Conservation (phyloP, 164 flowering plant genomes). For the Vitis riparia region DNA sequence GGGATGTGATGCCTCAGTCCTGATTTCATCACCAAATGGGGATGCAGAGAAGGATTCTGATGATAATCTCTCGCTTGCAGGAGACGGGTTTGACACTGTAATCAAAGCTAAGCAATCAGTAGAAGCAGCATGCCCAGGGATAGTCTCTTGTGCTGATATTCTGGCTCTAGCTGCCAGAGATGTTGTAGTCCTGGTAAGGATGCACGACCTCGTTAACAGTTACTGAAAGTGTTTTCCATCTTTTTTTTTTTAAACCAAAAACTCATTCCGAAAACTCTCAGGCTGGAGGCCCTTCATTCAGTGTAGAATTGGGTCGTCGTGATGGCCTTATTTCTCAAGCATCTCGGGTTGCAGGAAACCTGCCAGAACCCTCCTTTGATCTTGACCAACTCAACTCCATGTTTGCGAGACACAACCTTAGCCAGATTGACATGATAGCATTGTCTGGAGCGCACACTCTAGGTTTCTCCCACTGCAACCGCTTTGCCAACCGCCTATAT, state of each 20-base stretch:
- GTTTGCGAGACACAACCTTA: constrained; percentile 49
- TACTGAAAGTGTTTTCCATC: no score
- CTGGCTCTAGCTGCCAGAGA: constrained; percentile 75
- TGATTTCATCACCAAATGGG: constrained; percentile 59
- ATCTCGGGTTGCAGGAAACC: constrained; percentile 53
- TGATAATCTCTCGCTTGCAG: constrained; percentile 70
- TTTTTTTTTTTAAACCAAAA: neutral
- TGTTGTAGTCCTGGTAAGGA: constrained; percentile 58
- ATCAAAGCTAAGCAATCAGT: constrained; percentile 69
- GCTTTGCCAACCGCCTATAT: constrained; percentile 62
- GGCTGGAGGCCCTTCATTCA: constrained; percentile 69
- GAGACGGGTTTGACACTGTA: constrained; percentile 86
- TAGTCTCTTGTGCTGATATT: constrained; percentile 84
- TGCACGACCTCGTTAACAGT: neutral
- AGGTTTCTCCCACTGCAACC: constrained; percentile 78
- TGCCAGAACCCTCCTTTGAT: constrained; percentile 54
- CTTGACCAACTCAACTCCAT: constrained; percentile 42
- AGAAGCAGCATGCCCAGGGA: constrained; percentile 62
- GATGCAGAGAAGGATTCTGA: constrained; percentile 76
- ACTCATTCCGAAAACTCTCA: constrained; percentile 10
- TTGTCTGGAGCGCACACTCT: constrained; percentile 84
- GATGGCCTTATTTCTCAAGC: constrained; percentile 69
- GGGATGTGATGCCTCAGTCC: constrained; percentile 85
- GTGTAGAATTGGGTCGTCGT: constrained; percentile 66
- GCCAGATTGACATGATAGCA: constrained; percentile 62